These are phyloP conservation scores for Pseudogymnoascus sp. DNA, from an alignment of 2,329 filamentous ascomycete species.

Conservation along the genomic window DNA sequence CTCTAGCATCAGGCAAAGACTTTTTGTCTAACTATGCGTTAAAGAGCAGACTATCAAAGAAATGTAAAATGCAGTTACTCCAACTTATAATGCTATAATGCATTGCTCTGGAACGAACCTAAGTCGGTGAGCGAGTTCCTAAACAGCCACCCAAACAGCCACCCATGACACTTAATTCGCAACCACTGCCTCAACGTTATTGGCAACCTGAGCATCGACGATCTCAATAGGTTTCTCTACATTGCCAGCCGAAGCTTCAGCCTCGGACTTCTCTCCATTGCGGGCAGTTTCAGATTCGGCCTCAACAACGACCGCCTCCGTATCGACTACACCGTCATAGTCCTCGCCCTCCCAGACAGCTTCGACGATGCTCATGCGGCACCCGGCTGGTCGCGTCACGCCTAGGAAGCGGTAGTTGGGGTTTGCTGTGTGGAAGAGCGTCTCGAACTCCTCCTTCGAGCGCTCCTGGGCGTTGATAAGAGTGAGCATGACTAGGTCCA, in stretches of 20 bases:
- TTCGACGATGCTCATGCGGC: slow-evolving; percentile 42
- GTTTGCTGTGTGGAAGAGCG: slow-evolving; percentile 37
- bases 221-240: not conserved
- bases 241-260: not conserved
- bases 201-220: not conserved
- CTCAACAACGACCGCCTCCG: not conserved
- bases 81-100: not conserved
- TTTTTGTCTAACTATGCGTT: not conserved
- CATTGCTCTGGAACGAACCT: not conserved
- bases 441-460: slow-evolving; percentile 37
- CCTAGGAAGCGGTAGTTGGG: slow-evolving; percentile 38
- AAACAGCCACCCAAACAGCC: no score
- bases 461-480: slow-evolving; percentile 46
- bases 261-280: not conserved
- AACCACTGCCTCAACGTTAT: not conserved
- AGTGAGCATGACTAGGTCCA: slow-evolving; percentile 46
- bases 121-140: not conserved
- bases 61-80: not conserved
- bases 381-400: slow-evolving; percentile 34
- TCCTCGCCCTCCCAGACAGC: slow-evolving; percentile 37
- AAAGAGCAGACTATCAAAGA: not conserved
- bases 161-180: not conserved
- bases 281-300: not conserved
- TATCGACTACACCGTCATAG: slow-evolving; percentile 13
- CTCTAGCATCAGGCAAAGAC: not conserved